These are phyloP conservation scores for Wakefieldia striispora DNA, from an alignment of 768 basidiomycete species.

Conservation along the genomic window DNA sequence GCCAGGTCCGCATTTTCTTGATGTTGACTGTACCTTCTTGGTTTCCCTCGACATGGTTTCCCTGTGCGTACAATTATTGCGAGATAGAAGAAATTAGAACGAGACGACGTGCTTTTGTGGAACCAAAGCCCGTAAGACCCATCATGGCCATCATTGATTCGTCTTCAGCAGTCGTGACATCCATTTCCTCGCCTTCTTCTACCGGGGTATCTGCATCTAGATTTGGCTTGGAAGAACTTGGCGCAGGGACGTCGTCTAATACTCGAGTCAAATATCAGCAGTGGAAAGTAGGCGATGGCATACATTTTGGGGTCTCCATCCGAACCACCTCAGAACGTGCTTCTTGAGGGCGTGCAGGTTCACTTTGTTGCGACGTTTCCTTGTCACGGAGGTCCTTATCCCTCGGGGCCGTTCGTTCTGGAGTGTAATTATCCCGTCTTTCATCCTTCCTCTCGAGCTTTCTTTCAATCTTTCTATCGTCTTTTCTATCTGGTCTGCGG, in stretches of 20 bases:
- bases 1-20: conserved; percentile 89
- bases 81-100: background rate
- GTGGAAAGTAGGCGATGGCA: background rate
- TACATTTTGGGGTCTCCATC: conserved; percentile 13
- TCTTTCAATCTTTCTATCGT: conserved; percentile 33
- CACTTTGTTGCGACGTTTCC: conserved; percentile 20
- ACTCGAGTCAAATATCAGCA: background rate
- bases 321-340: conserved; percentile 13
- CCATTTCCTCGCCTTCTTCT: conserved; percentile 52
- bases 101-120: conserved; percentile 67
- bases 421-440: conserved; percentile 40
- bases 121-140: conserved; percentile 85
- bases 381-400: conserved; percentile 29
- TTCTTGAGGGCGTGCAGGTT: conserved; percentile 22
- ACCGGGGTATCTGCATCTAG: conserved; percentile 43
- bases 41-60: conserved; percentile 78
- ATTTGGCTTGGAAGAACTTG: conserved; percentile 29
- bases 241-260: conserved; percentile 8
- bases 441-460: conserved; percentile 35
- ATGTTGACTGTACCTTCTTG: conserved; percentile 65
- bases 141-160: conserved; percentile 86
- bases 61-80: conserved; percentile 41
- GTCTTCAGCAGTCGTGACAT: conserved; percentile 63
- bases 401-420: conserved; percentile 33
- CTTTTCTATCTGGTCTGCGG: conserved; percentile 31